Percentiles rank a stretch among this genome's conserved stretches.
Evolutionary conservation across 495 filamentous ascomycete genomes (phyloP).

Genomic region (Penicillium desertorum): DNA sequence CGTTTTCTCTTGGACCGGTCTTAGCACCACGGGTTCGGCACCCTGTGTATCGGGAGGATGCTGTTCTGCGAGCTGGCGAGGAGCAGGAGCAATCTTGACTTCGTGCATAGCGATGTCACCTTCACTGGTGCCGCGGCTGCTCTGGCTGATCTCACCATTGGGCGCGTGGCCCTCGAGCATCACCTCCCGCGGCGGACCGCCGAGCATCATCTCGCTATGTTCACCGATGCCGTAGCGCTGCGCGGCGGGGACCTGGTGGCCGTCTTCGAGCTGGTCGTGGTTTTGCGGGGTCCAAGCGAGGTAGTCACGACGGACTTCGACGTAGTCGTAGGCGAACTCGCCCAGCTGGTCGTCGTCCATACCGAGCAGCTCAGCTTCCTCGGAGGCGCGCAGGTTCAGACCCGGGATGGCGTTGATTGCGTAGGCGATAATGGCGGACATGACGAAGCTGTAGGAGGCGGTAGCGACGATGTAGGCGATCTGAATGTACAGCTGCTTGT

Average conservation of each 20-base stretch:
- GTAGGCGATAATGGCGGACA: conserved; percentile 81
- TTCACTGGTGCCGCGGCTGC: conserved; percentile 40
- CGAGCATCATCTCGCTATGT: conserved; percentile 71
- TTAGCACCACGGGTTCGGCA: conserved; percentile 14
- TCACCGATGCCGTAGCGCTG: conserved; percentile 80
- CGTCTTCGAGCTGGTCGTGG: conserved; percentile 58
- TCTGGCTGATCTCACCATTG: conserved; percentile 46
- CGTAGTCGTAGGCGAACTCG: conserved; percentile 99
- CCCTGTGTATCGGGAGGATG: conserved; percentile 27
- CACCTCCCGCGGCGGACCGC: conserved; percentile 59
- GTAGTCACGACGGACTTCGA: conserved; percentile 96
- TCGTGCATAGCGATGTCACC: conserved; percentile 40
- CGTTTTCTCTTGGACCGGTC: conserved; percentile 31
- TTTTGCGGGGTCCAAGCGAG: conserved; percentile 94
- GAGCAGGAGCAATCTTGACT: conserved; percentile 37
- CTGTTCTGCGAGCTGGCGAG: conserved; percentile 38
- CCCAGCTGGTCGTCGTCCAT: conserved; percentile 99
- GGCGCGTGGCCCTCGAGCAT: conserved; percentile 60
- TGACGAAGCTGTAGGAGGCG: conserved; percentile 75
- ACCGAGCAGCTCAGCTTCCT: conserved; percentile 95
- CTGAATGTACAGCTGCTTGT: conserved; percentile 85
- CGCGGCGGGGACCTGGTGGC: conserved; percentile 62
- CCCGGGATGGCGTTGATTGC: conserved; percentile 85
- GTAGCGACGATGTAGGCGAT: conserved; percentile 82
- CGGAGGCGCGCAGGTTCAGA: conserved; percentile 84